Evolutionary conservation across 179 eudicot genomes (phyloP), one percentile per base, ranked within the genome.

Genomic region (Silene vulgaris): DNA sequence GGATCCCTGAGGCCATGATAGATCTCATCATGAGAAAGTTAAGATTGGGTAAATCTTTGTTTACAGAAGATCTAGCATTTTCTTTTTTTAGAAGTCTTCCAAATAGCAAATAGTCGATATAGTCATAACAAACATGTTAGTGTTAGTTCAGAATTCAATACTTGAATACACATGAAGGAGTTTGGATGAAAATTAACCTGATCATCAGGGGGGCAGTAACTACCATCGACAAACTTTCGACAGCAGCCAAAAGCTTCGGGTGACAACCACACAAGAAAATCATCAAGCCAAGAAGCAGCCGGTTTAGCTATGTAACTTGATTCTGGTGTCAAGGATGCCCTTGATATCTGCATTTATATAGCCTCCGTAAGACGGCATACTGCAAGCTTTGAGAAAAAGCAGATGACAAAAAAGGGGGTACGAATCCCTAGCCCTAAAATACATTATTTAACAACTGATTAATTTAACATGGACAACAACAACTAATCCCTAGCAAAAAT

Each of bases 181-280:
- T 74, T 13, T 20, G 12, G 19, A 74, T 29, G 66, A 75, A 76
- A 72, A 80, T 78, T 59, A 74, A 94, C 99, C 97, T 95, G 99
- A 84, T 95, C 99, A 87, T 95, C 88, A 54, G 99, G 99, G 56
- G 99, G 97, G 76, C 97, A 92, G 84, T 84, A 95, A 82, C 87
- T 95, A 17, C 83, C 93, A 84, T 95, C 90, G 23, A 86, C 86
- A 81, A 92, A 95, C 89, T 92, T 95, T 78, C 99, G 87, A 78
- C 99, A 95, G 78, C 99, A 95, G 50, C 97, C 99, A 87, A 95
- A 95, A 82, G 99, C 99, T 86, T 95, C 97, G 69, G 99, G 99
- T 70, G 99, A 92, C 70, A 95, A 60, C 99, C 99, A 95, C 65
- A 95, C 99, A 77, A 95, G 99, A 88, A 90, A 95, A 84, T 95